Evolutionary conservation across 1,284 basidiomycete species (phyloP), one percentile per base, ranked within the genome.

Genomic region (Puccinia polysora): DNA sequence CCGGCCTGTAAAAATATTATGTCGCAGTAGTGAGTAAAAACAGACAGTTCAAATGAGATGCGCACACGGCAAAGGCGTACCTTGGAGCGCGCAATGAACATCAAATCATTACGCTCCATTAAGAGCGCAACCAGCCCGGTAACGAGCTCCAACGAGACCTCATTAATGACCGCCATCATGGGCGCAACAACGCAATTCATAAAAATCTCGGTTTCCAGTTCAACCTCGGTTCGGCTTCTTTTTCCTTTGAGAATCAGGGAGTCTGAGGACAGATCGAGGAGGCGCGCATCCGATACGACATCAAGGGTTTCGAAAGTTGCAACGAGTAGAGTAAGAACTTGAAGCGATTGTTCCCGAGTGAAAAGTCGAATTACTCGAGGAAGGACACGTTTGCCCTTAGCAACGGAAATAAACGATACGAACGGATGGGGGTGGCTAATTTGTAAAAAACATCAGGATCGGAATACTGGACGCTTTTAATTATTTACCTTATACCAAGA

Each of bases 251-350:
- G 45, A 8, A 59, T 65, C 8, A 62, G 62, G 32, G 32, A 74
- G 49, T 65, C 74, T 49, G 10, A 71, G 38, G 32, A 75, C 52
- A 64, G 74, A 65, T 79, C 78, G 84, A 52, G 88, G 77, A 58
- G 84, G 2, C 71, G 84, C 0, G 91, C 88, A 68, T 89, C 83
- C 73, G 84, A 84, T 38, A 96, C 88, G 12, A 96, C 90, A 78
- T 97, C 95, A 70, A 98, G 84, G 79, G 96, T 91, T 72, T 86
- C 86, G 82, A 97, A 98, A 75, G 90, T 93, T 0, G 94, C 94
- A 52, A 97, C 88, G 40, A 98, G 85, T 53, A 98, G 87, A 1
- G 93, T 97, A 58, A 97, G 82, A 50, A 96, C 82, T 1, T 90
- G 92, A 62, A 94, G 85, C 81, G 89, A 88, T 78, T 90, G 89